Conservation (phyloP, 345 rosid genomes). For the Turritis glabra region DNA sequence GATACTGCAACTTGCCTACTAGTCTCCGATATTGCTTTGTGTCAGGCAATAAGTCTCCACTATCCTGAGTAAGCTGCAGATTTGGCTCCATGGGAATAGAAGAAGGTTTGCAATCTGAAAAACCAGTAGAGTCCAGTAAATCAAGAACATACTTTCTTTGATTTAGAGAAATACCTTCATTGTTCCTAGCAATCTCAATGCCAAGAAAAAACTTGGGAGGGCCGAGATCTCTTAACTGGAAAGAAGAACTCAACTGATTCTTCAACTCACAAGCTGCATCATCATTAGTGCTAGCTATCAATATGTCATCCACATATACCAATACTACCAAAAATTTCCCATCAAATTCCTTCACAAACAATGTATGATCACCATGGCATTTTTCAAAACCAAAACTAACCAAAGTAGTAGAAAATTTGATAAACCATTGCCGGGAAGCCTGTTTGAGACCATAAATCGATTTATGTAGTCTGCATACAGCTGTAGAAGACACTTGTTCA, state of each 20-base stretch:
- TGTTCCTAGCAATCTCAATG: background rate
- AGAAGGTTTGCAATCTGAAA: background rate
- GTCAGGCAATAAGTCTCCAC: too few relatives aligned
- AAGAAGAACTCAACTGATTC: background rate
- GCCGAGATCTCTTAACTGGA: background rate
- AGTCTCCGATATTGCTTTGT: too few relatives aligned
- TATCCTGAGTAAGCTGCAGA: background rate
- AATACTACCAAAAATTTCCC: background rate
- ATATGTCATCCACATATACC: background rate
- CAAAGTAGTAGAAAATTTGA: background rate
- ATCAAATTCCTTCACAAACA: background rate
- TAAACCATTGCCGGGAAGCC: background rate
- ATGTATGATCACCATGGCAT: background rate
- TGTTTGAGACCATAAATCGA: background rate
- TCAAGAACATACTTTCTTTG: background rate
- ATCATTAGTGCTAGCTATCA: background rate
- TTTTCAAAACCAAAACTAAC: accelerated
- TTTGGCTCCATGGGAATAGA: background rate
- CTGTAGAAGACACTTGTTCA: too few relatives aligned
- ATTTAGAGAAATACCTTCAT: background rate
- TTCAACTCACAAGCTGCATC: accelerated
- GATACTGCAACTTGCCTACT: too few relatives aligned
- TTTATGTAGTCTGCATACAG: background rate
- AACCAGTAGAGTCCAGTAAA: background rate
- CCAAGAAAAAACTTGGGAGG: background rate